Evolutionary conservation across 2,329 filamentous ascomycete genomes (phyloP).

Genomic region (Diaporthe sp.): DNA sequence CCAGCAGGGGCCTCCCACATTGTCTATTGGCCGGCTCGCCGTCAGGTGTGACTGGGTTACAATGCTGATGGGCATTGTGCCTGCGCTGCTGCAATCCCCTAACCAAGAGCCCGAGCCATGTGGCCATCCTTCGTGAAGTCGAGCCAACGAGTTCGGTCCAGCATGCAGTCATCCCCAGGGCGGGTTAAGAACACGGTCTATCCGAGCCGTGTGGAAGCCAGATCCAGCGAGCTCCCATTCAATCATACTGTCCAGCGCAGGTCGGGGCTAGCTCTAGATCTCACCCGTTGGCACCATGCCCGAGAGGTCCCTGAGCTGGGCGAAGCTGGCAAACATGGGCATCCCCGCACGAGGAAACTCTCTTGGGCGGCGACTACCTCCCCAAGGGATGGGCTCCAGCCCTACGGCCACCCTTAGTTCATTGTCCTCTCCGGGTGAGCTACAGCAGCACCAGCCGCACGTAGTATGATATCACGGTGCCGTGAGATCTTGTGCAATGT

Average conservation of each 20-base stretch:
- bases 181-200: neutral
- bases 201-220: slow-evolving; percentile 4
- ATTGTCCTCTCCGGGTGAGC: slow-evolving; percentile 5
- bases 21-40: neutral
- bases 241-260: neutral
- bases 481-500: slow-evolving; percentile 15
- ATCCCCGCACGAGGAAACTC: slow-evolving; percentile 23
- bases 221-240: neutral
- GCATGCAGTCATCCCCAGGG: slow-evolving; percentile 15
- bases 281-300: slow-evolving; percentile 2
- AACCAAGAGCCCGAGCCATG: neutral
- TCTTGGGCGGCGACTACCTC: slow-evolving; percentile 10
- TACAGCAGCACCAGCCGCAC: slow-evolving; percentile 15
- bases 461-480: neutral
- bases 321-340: slow-evolving; percentile 26
- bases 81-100: neutral
- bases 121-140: slow-evolving; percentile 13
- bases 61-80: neutral
- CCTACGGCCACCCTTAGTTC: slow-evolving; percentile 24
- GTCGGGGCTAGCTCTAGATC: slow-evolving; percentile 1
- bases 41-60: neutral
- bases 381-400: slow-evolving; percentile 10
- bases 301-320: neutral
- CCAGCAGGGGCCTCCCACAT: neutral
- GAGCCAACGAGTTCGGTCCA: neutral